Conservation (phyloP, 1,284 basidiomycete species). For the Albatrellus sp. region DNA sequence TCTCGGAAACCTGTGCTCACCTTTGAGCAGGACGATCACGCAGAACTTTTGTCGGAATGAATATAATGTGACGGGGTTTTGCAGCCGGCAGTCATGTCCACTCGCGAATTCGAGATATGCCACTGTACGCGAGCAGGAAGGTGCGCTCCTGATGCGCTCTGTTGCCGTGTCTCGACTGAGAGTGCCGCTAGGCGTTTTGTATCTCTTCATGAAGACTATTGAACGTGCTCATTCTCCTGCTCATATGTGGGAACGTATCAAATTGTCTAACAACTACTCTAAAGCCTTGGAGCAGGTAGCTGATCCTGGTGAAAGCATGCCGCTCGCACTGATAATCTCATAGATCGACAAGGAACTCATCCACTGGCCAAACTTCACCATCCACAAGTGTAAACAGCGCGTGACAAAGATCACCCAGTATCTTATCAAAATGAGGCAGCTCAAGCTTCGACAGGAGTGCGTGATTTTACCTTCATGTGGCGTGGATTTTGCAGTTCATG, state of each 20-base stretch:
- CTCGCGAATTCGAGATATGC: constrained; percentile 96
- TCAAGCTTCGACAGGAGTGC: constrained; percentile 83
- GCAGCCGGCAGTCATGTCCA: constrained; percentile 92
- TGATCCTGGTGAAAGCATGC: background rate
- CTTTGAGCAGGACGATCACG: constrained; percentile 59
- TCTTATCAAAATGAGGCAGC: constrained; percentile 92
- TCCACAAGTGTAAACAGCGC: constrained; percentile 99
- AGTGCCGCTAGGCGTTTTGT: constrained; percentile 57
- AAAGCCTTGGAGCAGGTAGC: constrained; percentile 86
- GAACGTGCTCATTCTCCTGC: constrained; percentile 94
- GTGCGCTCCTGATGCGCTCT: constrained; percentile 26
- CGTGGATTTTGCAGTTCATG: background rate
- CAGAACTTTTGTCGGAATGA: constrained; percentile 99
- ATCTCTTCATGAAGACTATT: constrained; percentile 97
- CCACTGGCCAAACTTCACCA: constrained; percentile 96
- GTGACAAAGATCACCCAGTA: constrained; percentile 99
- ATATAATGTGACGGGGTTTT: constrained; percentile 98
- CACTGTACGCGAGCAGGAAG: constrained; percentile 92
- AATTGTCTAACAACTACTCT: constrained; percentile 87
- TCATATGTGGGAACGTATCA: constrained; percentile 95
- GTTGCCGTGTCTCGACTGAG: background rate
- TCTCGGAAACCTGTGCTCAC: constrained; percentile 5
- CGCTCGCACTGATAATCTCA: background rate
- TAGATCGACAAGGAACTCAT: constrained; percentile 92
- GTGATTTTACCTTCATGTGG: constrained; percentile 20